phyloP scores from a whole-genome alignment of 208 protist genomes.

The Wallacemonas collosoma region DNA sequence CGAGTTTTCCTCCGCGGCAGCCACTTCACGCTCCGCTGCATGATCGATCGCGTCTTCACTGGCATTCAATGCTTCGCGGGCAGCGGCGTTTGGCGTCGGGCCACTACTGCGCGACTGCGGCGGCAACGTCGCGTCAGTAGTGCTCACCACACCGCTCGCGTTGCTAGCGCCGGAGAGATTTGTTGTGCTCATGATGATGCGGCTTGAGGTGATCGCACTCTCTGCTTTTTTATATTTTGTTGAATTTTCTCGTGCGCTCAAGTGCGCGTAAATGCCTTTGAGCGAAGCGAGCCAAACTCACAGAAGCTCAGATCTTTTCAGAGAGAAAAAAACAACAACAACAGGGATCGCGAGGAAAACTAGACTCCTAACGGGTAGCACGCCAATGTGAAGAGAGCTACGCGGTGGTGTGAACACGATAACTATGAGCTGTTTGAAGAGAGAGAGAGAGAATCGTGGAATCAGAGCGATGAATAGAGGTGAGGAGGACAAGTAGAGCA shows the following conservation, averaged over 20 bases:
- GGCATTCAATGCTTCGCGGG: conserved; percentile 37
- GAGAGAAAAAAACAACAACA: conserved; percentile 14
- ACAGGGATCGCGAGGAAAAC: not conserved
- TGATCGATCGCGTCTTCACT: conserved; percentile 36
- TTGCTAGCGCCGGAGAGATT: conserved; percentile 9
- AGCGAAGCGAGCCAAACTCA: no score
- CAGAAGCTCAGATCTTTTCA: not conserved
- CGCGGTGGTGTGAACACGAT: not conserved
- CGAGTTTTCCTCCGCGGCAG: conserved; percentile 4
- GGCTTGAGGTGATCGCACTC: not conserved
- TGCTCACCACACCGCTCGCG: not conserved
- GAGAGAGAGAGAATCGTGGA: not conserved
- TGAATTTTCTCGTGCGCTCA: not conserved
- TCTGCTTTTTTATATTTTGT: not conserved
- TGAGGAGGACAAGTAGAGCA: no score
- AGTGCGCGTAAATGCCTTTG: no score
- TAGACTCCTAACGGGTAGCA: no score
- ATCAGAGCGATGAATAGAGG: no score
- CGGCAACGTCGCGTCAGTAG: conserved; percentile 21
- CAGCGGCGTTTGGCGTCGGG: not conserved
- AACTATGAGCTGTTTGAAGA: conserved; percentile 6
- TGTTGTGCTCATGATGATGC: not conserved
- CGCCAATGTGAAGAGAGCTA: no score
- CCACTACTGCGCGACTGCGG: conserved; percentile 7
- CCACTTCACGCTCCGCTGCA: not conserved